Conservation (phyloP, 1,284 basidiomycete genomes). For the Cutaneotrichosporon dermatis region DNA sequence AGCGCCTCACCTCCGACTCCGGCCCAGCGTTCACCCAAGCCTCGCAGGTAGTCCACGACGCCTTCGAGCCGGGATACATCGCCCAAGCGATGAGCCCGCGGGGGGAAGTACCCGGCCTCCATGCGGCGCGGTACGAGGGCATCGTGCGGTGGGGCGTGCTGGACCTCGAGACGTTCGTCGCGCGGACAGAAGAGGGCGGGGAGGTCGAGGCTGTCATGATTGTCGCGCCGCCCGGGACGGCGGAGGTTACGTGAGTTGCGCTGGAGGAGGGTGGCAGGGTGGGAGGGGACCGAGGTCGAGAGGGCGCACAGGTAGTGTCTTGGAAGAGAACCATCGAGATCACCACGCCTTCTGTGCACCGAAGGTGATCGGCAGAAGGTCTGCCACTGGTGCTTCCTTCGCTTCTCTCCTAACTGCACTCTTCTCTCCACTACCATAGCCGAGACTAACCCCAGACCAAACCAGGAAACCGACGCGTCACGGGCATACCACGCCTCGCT, state of each 20-base stretch:
- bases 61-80: slow-evolving; percentile 1
- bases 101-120: not conserved
- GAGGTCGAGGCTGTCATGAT: not conserved
- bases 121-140: not conserved
- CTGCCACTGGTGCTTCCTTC: too few species aligned
- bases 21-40: not conserved
- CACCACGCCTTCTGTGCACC: too few species aligned
- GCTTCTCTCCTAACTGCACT: too few species aligned
- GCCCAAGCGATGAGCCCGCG: not conserved
- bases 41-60: not conserved
- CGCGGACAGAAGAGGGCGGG: not conserved
- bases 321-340: too few species aligned
- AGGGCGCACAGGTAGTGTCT: not conserved
- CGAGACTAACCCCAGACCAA: not conserved
- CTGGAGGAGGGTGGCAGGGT: not conserved
- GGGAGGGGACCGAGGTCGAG: not conserved
- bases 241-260: not conserved
- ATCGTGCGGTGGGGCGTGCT: not conserved
- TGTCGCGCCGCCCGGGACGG: not conserved
- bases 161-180: not conserved
- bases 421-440: too few species aligned
- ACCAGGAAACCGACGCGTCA: slow-evolving; percentile 3
- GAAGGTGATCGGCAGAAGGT: too few species aligned
- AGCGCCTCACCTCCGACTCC: not conserved
- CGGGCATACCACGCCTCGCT: slow-evolving; percentile 2